A percentile compares a stretch with the other conserved stretches of the same genome.
Evolutionary conservation across 768 basidiomycete species (phyloP).

Genomic region (Pleurotus platypus): DNA sequence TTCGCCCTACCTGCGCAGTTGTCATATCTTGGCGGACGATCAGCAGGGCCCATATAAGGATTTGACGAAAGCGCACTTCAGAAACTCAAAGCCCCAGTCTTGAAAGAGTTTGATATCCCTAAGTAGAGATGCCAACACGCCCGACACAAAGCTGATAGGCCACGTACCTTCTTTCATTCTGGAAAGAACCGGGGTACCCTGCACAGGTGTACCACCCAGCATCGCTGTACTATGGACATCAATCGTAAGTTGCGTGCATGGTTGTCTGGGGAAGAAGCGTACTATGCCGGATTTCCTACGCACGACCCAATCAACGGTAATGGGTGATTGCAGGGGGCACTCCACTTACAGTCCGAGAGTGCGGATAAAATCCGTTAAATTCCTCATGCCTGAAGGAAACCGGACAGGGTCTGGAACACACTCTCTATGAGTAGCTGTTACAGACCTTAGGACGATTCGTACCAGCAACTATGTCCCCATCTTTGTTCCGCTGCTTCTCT

Average conservation of each 20-base stretch:
- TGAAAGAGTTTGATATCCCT: constrained; percentile 58
- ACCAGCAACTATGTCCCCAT: constrained; percentile 59
- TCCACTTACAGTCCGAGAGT: constrained; percentile 48
- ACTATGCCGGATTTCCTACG: constrained; percentile 61
- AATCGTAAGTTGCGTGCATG: too few species aligned
- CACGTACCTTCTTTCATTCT: constrained; percentile 53
- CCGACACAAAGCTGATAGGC: not conserved
- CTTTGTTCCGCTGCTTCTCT: constrained; percentile 45
- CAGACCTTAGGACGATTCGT: constrained; percentile 10
- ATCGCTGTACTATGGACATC: constrained; percentile 49
- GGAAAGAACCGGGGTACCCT: constrained; percentile 61
- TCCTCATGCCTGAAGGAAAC: constrained; percentile 58
- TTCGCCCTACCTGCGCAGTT: constrained; percentile 49
- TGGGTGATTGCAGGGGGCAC: not conserved
- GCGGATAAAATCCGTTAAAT: constrained; percentile 53
- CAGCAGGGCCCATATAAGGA: not conserved
- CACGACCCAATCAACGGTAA: not conserved
- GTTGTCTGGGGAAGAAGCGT: constrained; percentile 15
- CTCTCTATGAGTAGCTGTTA: not conserved
- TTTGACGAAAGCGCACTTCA: constrained; percentile 41
- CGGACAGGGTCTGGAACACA: constrained; percentile 35
- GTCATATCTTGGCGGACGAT: constrained; percentile 41
- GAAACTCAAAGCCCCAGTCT: constrained; percentile 64
- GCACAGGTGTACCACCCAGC: constrained; percentile 69
- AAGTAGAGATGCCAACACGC: not conserved